Evolutionary conservation across 345 rosid species (phyloP).

Genomic region (Lepidium didymum): DNA sequence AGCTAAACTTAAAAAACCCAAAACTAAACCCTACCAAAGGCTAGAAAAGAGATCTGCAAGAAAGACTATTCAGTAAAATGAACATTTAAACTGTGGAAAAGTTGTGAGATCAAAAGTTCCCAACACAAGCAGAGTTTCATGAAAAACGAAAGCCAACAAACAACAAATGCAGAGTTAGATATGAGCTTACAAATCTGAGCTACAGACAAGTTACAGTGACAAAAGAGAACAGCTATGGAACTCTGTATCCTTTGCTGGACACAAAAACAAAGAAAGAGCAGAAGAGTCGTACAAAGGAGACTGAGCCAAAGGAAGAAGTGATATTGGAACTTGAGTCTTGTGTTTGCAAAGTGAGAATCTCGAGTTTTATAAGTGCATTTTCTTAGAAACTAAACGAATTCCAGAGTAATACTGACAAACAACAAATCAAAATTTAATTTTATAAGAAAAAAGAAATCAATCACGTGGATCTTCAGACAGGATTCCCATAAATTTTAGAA

Average conservation of each 20-base stretch:
- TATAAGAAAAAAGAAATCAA: background rate
- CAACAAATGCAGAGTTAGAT: background rate
- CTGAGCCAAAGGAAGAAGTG: background rate
- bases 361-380: background rate
- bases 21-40: background rate
- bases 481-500: background rate
- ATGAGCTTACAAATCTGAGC: background rate
- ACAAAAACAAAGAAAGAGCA: background rate
- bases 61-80: background rate
- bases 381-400: background rate
- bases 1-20: background rate
- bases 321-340: background rate
- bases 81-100: background rate
- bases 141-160: background rate
- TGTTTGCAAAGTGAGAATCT: background rate
- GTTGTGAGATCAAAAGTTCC: background rate
- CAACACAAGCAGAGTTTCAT: background rate
- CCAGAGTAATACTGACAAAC: background rate
- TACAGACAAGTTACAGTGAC: background rate
- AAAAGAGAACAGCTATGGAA: background rate
- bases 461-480: conserved; percentile 18
- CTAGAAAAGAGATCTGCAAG: background rate
- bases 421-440: background rate
- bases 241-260: background rate
- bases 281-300: conserved; percentile 19